Percentiles rank a stretch among this genome's conserved stretches.
phyloP scores from a whole-genome alignment of 805 yeast species.

The Barnettozyma sp. region DNA sequence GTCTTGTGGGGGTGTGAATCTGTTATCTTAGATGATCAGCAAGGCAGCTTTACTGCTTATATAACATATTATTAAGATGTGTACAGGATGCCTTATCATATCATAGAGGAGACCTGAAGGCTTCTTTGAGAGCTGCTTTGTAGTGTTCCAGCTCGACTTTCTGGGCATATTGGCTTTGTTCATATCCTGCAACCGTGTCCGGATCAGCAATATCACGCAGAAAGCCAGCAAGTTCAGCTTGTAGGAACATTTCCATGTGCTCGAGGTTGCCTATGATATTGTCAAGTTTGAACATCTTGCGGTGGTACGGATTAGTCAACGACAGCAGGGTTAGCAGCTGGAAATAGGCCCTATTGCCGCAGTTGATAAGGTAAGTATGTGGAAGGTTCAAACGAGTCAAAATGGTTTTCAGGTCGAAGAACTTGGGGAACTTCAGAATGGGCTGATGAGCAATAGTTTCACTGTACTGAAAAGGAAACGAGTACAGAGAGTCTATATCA shows the following conservation, averaged over 20 bases:
- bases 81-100: too few relatives aligned
- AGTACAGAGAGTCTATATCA: slow-evolving; percentile 14
- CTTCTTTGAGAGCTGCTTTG: background rate
- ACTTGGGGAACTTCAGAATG: slow-evolving; percentile 4
- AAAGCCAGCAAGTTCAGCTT: slow-evolving; percentile 6
- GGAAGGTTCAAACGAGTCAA: slow-evolving; percentile 16
- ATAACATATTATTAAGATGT: too few relatives aligned
- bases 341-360: slow-evolving; percentile 18
- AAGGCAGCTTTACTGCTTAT: too few relatives aligned
- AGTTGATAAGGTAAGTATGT: slow-evolving; percentile 11
- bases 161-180: background rate
- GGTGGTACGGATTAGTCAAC: slow-evolving; percentile 16
- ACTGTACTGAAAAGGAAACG: slow-evolving; percentile 11
- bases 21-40: too few relatives aligned
- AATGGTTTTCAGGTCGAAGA: slow-evolving; percentile 10
- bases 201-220: slow-evolving; percentile 2
- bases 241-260: slow-evolving; percentile 12
- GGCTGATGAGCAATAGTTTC: background rate
- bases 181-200: background rate
- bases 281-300: slow-evolving; percentile 14
- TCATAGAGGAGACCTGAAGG: too few relatives aligned
- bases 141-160: background rate
- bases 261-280: slow-evolving; percentile 10
- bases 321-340: slow-evolving; percentile 12
- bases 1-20: too few relatives aligned